These are phyloP conservation scores for Limnanthes douglasii DNA, from an alignment of 345 rosid species.

Conservation along the genomic window DNA sequence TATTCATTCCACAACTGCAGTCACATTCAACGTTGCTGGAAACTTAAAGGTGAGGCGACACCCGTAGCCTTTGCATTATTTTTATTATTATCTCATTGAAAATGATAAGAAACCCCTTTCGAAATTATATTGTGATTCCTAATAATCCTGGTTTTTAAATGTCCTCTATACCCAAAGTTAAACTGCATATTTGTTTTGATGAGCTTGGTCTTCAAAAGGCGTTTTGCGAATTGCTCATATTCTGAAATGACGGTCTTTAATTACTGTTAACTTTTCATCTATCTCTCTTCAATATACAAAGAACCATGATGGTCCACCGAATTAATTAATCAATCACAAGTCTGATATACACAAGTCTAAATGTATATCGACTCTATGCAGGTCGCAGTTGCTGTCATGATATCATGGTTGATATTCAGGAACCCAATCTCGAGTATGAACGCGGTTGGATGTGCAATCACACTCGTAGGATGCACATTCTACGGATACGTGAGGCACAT, in stretches of 20 bases:
- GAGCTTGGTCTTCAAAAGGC: no score
- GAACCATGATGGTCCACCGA: no score
- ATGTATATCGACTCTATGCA: slow-evolving; percentile 5
- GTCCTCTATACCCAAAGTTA: no score
- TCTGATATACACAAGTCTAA: no score
- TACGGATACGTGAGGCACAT: slow-evolving; percentile 79
- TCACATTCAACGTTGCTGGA: slow-evolving; percentile 90
- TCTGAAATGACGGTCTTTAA: no score
- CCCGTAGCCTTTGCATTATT: no score
- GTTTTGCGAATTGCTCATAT: no score
- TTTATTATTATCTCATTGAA: neutral
- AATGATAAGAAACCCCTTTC: neutral
- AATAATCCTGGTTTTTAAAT: neutral
- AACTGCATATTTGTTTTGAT: no score
- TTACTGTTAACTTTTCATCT: no score
- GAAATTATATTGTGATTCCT: neutral
- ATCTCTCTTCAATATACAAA: no score
- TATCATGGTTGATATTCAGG: slow-evolving; percentile 74
- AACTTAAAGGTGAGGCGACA: slow-evolving; percentile 79
- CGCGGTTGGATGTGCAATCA: slow-evolving; percentile 75
- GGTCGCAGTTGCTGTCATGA: slow-evolving; percentile 81
- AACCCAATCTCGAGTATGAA: slow-evolving; percentile 70
- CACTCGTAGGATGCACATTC: slow-evolving; percentile 81
- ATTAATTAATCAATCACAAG: no score
- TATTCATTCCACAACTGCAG: slow-evolving; percentile 92